phyloP scores from a whole-genome alignment of 768 basidiomycete species.

The Trametes gibbosa region DNA sequence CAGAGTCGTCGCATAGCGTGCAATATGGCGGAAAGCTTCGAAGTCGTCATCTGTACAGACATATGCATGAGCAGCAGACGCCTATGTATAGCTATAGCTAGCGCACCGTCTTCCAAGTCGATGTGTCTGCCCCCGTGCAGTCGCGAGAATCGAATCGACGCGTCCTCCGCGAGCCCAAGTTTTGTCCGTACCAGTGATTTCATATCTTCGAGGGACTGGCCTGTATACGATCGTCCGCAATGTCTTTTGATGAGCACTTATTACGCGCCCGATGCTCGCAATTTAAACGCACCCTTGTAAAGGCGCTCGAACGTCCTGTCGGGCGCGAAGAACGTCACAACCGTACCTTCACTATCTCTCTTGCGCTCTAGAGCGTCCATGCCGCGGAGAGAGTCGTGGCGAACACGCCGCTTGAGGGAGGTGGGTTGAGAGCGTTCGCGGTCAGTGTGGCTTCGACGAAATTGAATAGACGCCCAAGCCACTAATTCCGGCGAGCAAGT shows the following conservation, averaged over 20 bases:
- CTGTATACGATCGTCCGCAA: constrained; percentile 34
- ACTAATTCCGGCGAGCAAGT: neutral
- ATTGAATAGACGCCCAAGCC: constrained; percentile 10
- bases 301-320: constrained; percentile 40
- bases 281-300: constrained; percentile 36
- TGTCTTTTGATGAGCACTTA: neutral
- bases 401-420: neutral
- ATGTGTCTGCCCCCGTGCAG: constrained; percentile 51
- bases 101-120: constrained; percentile 75
- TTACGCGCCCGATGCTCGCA: neutral
- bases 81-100: neutral
- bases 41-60: constrained; percentile 67
- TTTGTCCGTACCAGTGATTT: constrained; percentile 60
- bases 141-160: constrained; percentile 44
- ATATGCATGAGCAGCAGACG: constrained; percentile 3
- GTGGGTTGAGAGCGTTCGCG: neutral
- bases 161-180: constrained; percentile 44
- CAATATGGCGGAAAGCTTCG: constrained; percentile 59
- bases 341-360: constrained; percentile 24
- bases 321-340: constrained; percentile 40
- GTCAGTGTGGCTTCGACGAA: neutral
- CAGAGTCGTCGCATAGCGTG: constrained; percentile 20
- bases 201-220: constrained; percentile 57
- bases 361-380: constrained; percentile 13
- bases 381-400: neutral